Base-by-base conservation (phyloP, 192 early-diverging fungal species). In the Gamsiella multidivaricata region DNA sequence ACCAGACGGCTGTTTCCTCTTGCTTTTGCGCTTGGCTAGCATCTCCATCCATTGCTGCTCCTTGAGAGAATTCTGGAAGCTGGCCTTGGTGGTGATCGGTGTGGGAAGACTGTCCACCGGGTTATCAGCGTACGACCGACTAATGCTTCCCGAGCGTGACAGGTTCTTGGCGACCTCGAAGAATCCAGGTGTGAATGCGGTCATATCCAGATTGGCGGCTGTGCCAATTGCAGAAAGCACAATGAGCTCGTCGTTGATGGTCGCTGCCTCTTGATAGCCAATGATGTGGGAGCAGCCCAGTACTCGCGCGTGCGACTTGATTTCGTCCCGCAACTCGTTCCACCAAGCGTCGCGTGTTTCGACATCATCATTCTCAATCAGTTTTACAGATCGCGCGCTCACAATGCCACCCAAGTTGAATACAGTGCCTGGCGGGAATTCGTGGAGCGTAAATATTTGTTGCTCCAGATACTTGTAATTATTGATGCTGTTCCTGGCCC, bases 301-400 rank as follows among this genome's bases (percentile, higher is more conserved):
- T 0, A 82, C 74, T 52, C 86, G 61, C 14, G 93, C 92, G 63
- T 94, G 93, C 36, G 82, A 80, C 57, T 91, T 91, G 78, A 94
- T 90, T 70, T 94, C 93, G 31, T 92, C 92, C 34, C 93, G 80
- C 15, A 94, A 73, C 75, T 94, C 93, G 11, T 82, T 49, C 75
- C 79, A 82, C 75, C 79, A 80, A 12, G 75, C 54, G 22, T 82
- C 76, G 7, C 80, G 47, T 5, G 72, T 71, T 45, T 82, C 76
- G 9, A 64, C 65, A 53, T 73, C 70, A 28, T 82, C 75, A 43
- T 82, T 75, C n/a, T 80, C 75, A 28, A 82, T 80, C 10, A 82
- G 29, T 49, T 80, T 82, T 45, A 82, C 79, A 10, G 80, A 81
- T n/a, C 79, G 36, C 8, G 79, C 79, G 37, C 69, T 73, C 1